phyloP scores from a whole-genome alignment of 371 early-diverging fungal genomes.

The Rhizomucor pusillus region DNA sequence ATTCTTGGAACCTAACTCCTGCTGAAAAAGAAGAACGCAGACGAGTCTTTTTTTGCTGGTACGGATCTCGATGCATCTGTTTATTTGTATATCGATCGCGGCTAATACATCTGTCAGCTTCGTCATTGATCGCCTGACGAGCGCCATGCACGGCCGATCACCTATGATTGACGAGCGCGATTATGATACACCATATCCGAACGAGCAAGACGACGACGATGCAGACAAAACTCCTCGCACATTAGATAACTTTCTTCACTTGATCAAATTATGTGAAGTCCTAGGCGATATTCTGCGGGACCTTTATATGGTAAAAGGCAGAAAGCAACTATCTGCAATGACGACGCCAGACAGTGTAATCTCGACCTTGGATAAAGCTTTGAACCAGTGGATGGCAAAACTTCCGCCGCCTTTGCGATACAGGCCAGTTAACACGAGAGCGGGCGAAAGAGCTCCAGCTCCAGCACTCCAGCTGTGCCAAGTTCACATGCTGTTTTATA shows the following conservation, averaged over 20 bases:
- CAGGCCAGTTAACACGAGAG: slow-evolving; percentile 38
- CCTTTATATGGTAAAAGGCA: slow-evolving; percentile 42
- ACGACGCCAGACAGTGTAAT: slow-evolving; percentile 38
- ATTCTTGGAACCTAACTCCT: slow-evolving; percentile 45
- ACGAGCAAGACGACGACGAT: slow-evolving; percentile 38
- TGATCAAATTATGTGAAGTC: slow-evolving; percentile 43
- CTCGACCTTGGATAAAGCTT: slow-evolving; percentile 37
- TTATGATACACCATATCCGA: slow-evolving; percentile 45
- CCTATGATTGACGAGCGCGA: slow-evolving; percentile 51
- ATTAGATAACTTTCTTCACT: slow-evolving; percentile 37
- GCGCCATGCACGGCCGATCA: slow-evolving; percentile 50
- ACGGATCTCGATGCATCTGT: not conserved
- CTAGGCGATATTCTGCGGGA: slow-evolving; percentile 41
- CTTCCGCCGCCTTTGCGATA: slow-evolving; percentile 41
- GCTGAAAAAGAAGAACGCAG: slow-evolving; percentile 55
- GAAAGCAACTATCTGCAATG: slow-evolving; percentile 32
- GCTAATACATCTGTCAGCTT: slow-evolving; percentile 17
- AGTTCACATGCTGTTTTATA: slow-evolving; percentile 71
- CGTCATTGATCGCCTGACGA: slow-evolving; percentile 56
- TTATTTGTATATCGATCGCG: not conserved
- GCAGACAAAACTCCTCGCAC: slow-evolving; percentile 24
- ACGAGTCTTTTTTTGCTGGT: slow-evolving; percentile 58
- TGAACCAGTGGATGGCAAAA: slow-evolving; percentile 52
- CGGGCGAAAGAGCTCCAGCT: slow-evolving; percentile 26
- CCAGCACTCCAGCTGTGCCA: slow-evolving; percentile 48